Conservation (phyloP, 139 green algal genomes). For the Nannochloris sp. region DNA sequence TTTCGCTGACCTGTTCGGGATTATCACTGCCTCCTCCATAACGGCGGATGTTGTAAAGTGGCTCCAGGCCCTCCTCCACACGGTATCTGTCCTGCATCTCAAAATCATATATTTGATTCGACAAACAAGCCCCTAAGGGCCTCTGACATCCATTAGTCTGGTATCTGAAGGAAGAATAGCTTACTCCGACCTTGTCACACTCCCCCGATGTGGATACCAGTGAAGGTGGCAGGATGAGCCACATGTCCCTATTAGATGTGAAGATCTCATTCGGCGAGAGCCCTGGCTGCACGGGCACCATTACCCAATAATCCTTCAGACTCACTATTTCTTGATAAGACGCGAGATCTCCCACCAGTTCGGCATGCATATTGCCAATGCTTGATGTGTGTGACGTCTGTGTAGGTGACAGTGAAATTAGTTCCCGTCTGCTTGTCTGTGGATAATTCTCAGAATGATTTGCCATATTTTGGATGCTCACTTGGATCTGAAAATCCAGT, state of each 20-base stretch:
- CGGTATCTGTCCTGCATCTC: constrained; percentile 35
- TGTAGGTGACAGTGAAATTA: constrained; percentile 48
- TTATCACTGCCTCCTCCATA: constrained; percentile 34
- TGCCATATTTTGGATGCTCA: constrained; percentile 15
- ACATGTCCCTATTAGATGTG: constrained; percentile 38
- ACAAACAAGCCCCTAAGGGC: constrained; percentile 40
- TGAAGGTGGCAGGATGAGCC: constrained; percentile 58
- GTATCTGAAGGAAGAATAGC: constrained; percentile 10
- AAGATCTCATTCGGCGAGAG: constrained; percentile 13
- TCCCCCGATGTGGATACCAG: constrained; percentile 30
- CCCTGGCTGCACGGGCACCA: constrained; percentile 22
- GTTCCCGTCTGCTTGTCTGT: constrained; percentile 13
- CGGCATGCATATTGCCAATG: constrained; percentile 27
- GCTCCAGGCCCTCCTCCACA: constrained; percentile 34
- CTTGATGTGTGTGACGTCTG: constrained; percentile 25
- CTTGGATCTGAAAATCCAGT: constrained; percentile 54
- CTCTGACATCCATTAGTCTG: constrained; percentile 17
- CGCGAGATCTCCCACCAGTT: constrained; percentile 68
- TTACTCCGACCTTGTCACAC: constrained; percentile 57
- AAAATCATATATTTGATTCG: constrained; percentile 55
- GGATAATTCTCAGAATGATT: not conserved
- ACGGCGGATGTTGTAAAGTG: constrained; percentile 49
- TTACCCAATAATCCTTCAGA: constrained; percentile 41
- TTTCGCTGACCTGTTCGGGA: constrained; percentile 9
- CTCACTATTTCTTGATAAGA: constrained; percentile 52